Evolutionary conservation across 805 yeast genomes (phyloP).

Genomic region (Pichia kluyveri): DNA sequence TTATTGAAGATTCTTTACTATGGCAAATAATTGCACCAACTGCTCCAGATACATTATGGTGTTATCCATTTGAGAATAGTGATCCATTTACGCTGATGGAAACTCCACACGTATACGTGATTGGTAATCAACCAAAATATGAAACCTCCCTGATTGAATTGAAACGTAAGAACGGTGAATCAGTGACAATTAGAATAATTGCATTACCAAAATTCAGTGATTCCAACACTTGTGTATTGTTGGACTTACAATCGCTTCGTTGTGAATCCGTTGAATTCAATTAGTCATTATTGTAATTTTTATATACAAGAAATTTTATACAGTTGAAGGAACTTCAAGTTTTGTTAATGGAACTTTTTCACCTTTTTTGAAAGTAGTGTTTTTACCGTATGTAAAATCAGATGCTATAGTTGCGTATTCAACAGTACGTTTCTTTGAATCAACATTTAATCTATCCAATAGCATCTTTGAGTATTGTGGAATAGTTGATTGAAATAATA

Average conservation of each 20-base stretch:
- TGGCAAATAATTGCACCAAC: constrained; percentile 93
- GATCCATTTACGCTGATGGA: constrained; percentile 81
- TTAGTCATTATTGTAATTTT: neutral
- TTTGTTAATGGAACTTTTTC: constrained; percentile 24
- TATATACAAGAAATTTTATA: neutral
- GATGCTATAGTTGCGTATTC: constrained; percentile 43
- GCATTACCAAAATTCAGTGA: constrained; percentile 62
- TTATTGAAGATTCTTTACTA: constrained; percentile 57
- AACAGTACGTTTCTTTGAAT: constrained; percentile 29
- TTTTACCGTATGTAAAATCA: constrained; percentile 53
- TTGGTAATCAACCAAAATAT: constrained; percentile 71
- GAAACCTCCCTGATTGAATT: constrained; percentile 35
- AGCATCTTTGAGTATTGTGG: constrained; percentile 53
- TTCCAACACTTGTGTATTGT: constrained; percentile 55
- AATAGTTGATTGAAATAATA: constrained; percentile 62
- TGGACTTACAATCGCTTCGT: constrained; percentile 51
- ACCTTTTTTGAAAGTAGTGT: constrained; percentile 28
- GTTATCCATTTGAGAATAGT: constrained; percentile 66
- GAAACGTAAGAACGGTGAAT: constrained; percentile 23
- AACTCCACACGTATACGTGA: constrained; percentile 80
- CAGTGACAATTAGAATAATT: constrained; percentile 39
- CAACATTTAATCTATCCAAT: constrained; percentile 57
- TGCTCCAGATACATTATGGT: constrained; percentile 90
- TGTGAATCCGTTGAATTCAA: constrained; percentile 38
- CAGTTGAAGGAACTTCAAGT: constrained; percentile 9